These are phyloP conservation scores for Colletotrichum sp. DNA, from an alignment of 2,329 filamentous ascomycete species.

Conservation along the genomic window DNA sequence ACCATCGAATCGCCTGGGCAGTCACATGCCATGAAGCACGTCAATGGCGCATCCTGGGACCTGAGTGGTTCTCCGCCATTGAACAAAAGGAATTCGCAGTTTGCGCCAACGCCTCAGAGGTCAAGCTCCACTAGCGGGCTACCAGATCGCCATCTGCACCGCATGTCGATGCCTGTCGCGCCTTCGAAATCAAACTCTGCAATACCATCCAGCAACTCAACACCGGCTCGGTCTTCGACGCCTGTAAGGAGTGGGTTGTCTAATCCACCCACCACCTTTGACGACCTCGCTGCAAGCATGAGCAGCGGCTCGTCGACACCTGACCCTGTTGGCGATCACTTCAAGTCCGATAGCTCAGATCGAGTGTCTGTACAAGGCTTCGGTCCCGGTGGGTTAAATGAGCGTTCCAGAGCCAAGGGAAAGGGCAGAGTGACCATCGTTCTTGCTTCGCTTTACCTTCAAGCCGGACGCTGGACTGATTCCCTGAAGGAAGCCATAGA, in stretches of 20 bases:
- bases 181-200: constrained; percentile 49
- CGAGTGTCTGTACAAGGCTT: constrained; percentile 74
- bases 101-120: constrained; percentile 50
- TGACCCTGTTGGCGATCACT: constrained; percentile 47
- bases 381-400: constrained; percentile 72
- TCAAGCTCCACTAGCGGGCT: constrained; percentile 59
- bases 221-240: constrained; percentile 55
- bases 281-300: constrained; percentile 45
- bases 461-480: constrained; percentile 89
- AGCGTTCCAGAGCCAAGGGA: constrained; percentile 80
- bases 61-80: constrained; percentile 43
- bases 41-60: constrained; percentile 47
- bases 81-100: constrained; percentile 62
- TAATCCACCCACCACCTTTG: constrained; percentile 53
- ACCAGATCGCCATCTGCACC: constrained; percentile 64
- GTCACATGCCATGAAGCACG: constrained; percentile 41
- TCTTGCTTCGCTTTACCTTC: constrained; percentile 84
- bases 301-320: constrained; percentile 43
- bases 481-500: constrained; percentile 85
- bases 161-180: constrained; percentile 84
- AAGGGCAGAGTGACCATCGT: constrained; percentile 81
- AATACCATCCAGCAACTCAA: constrained; percentile 49
- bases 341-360: constrained; percentile 58
- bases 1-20: constrained; percentile 79
- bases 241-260: constrained; percentile 54